A percentile compares a stretch with the other conserved stretches of the same genome.
Evolutionary conservation across 176 grass and related monocot species (phyloP).

Genomic region (Tuctoria greenei): DNA sequence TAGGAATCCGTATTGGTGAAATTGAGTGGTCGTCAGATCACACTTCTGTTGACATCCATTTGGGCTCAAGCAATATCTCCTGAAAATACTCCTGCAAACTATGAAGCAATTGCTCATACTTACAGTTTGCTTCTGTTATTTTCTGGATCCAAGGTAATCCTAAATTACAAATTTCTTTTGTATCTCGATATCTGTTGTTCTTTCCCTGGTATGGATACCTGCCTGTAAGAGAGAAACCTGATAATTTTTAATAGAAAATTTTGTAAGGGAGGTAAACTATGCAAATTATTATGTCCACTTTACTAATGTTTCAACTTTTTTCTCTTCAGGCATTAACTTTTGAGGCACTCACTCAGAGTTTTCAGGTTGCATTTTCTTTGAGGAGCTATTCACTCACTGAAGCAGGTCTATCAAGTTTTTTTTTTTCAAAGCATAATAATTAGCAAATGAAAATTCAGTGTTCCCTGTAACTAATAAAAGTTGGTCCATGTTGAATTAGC

Average conservation of each 20-base stretch:
- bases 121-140: conserved; percentile 89
- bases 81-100: conserved; percentile 83
- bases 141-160: conserved; percentile 82
- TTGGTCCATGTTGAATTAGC: conserved; percentile 12
- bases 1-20: conserved; percentile 78
- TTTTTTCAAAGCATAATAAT: conserved; percentile 10
- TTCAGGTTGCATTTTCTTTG: conserved; percentile 92
- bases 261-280: background rate
- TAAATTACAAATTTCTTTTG: background rate
- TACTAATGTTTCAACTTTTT: conserved; percentile 39
- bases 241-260: background rate
- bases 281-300: background rate
- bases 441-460: conserved; percentile 19
- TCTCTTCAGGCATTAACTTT: conserved; percentile 73
- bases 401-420: conserved; percentile 48
- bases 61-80: conserved; percentile 88
- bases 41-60: conserved; percentile 87
- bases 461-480: conserved; percentile 1
- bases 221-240: background rate
- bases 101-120: conserved; percentile 97
- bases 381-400: conserved; percentile 69
- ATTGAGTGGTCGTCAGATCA: conserved; percentile 83
- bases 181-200: background rate
- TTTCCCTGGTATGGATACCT: conserved; percentile 28
- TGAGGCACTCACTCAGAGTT: conserved; percentile 86